Percentiles rank a stretch among this genome's conserved stretches.
phyloP scores from a whole-genome alignment of 768 basidiomycete species.

The Macrocybe gigantea region DNA sequence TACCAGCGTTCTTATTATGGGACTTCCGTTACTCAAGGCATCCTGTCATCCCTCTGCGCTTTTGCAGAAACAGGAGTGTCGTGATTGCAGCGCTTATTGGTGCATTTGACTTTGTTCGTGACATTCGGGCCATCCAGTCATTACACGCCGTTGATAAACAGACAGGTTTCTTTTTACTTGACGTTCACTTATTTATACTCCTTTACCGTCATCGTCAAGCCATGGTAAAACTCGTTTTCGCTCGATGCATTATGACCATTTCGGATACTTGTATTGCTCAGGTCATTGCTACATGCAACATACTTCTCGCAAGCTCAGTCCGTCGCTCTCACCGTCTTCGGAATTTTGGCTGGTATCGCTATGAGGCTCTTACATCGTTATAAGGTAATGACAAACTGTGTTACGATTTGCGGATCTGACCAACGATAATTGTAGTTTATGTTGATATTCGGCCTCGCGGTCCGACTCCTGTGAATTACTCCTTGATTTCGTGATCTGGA shows the following conservation, averaged over 20 bases:
- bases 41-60: constrained; percentile 58
- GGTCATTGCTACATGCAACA: constrained; percentile 49
- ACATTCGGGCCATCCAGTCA: not conserved
- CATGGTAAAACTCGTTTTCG: constrained; percentile 26
- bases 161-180: constrained; percentile 57
- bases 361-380: constrained; percentile 50
- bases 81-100: constrained; percentile 55
- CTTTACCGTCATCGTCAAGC: constrained; percentile 49
- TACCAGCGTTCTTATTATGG: constrained; percentile 39
- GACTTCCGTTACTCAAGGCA: constrained; percentile 44
- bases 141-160: constrained; percentile 1
- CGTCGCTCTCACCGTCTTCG: constrained; percentile 57
- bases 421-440: constrained; percentile 23
- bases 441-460: constrained; percentile 49
- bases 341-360: constrained; percentile 49
- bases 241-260: not conserved
- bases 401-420: not conserved
- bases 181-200: constrained; percentile 73
- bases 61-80: constrained; percentile 53
- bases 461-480: constrained; percentile 43
- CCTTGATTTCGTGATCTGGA: not conserved
- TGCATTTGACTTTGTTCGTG: constrained; percentile 54
- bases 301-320: constrained; percentile 63
- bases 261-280: constrained; percentile 15
- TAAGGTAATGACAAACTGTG: constrained; percentile 32